Percentiles rank a stretch among this genome's conserved stretches.
Evolutionary conservation across 371 early-diverging fungal genomes (phyloP).

Genomic region (Mycotypha africana): DNA sequence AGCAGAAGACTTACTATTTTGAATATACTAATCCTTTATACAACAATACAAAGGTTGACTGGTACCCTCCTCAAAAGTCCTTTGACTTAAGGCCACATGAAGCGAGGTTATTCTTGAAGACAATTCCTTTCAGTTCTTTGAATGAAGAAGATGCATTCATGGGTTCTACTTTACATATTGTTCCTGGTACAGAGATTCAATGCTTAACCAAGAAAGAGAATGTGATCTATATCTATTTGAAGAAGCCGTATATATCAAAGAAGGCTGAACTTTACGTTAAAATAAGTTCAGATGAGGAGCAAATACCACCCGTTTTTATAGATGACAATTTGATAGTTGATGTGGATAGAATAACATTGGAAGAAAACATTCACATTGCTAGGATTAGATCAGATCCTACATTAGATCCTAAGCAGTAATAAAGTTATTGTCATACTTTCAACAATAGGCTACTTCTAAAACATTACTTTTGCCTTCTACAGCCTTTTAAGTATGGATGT

Average conservation of each 20-base stretch:
- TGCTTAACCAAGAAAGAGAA: neutral
- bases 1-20: conserved; percentile 21
- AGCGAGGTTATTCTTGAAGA: conserved; percentile 35
- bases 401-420: no score
- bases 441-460: no score
- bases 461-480: no score
- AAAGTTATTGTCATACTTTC: no score
- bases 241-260: conserved; percentile 2
- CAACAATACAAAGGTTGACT: conserved; percentile 2
- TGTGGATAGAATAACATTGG: conserved; percentile 9
- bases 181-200: conserved; percentile 39
- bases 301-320: conserved; percentile 17
- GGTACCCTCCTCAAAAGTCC: conserved; percentile 18
- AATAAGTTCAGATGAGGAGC: conserved; percentile 2
- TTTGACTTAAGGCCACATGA: conserved; percentile 32
- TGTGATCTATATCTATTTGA: conserved; percentile 13
- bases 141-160: conserved; percentile 12
- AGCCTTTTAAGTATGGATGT: no score
- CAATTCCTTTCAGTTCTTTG: conserved; percentile 8
- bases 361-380: conserved; percentile 14
- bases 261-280: conserved; percentile 8
- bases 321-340: no score
- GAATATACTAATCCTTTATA: conserved; percentile 10
- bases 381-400: no score
- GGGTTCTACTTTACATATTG: conserved; percentile 39